Evolutionary conservation across 2,329 filamentous ascomycete genomes (phyloP), one percentile per base, ranked within the genome.

Genomic region (Diaporthe vexans): DNA sequence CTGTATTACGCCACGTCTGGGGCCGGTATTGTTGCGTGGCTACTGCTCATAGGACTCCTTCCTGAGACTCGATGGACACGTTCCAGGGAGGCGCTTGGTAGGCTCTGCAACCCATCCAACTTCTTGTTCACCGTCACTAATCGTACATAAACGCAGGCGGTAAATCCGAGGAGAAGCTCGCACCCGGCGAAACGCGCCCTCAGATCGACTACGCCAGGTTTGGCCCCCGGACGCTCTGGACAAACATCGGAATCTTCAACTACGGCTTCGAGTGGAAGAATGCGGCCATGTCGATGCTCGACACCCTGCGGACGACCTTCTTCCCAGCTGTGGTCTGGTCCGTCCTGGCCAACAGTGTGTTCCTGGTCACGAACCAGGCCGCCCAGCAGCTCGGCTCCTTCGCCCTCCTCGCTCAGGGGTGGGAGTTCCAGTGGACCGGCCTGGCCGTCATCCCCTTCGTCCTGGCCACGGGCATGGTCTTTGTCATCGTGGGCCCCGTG

Each of bases 61-160:
- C 83, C 83, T 1, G 83, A 84, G 76, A 84, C 83, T 0, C 78
- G 81, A 4, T 82, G 79, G 79, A 78, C 75, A 0, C 78, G 83
- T 17, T 80, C 81, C 1, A 75, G 74, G 11, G 79, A 80, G 6
- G 80, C 81, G 72, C 77, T 83, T 6, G 79, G 81, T 78, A 74
- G 54, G 74, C 33, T 29, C 46, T 9, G 46, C 6, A 24, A 26
- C 9, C 4, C 26, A 33, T 0, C 37, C 1, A 1, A 4, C 21
- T 5, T 26, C 33, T 7, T 35, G 1, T 19, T 24, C 9, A 35
- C 9, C 17, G 4, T 71, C 29, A 48, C 72, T 40, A 9, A 40
- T 29, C 2, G 7, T 4, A 24, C 5, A 11, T 24, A 15, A 57
- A 43, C 24, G 21, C 43, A 76, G 76, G 73, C 75, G 80, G 68